Conservation (phyloP, 2,329 filamentous ascomycete genomes). For the Neobulgaria alba region DNA sequence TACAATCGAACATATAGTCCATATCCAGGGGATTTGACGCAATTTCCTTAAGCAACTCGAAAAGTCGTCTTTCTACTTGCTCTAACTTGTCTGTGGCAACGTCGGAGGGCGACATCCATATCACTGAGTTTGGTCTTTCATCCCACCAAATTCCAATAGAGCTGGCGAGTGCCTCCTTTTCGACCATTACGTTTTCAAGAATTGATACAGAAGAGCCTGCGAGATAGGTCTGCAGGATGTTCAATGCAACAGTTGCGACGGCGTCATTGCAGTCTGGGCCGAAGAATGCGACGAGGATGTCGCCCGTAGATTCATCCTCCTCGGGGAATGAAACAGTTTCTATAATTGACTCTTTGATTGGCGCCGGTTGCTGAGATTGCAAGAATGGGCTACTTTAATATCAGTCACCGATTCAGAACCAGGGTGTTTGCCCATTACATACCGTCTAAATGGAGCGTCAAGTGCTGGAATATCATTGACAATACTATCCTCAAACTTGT, state of each 20-base stretch:
- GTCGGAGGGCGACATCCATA: conserved; percentile 78
- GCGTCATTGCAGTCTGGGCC: conserved; percentile 73
- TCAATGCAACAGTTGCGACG: conserved; percentile 61
- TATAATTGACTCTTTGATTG: conserved; percentile 62
- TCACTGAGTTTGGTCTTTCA: conserved; percentile 68
- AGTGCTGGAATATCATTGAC: conserved; percentile 70
- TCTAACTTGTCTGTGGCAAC: conserved; percentile 81
- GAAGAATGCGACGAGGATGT: conserved; percentile 78
- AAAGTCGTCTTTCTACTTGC: conserved; percentile 76
- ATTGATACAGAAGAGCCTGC: conserved; percentile 89
- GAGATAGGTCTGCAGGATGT: conserved; percentile 75
- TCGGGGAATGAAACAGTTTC: conserved; percentile 88
- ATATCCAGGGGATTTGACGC: conserved; percentile 77
- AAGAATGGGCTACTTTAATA: conserved; percentile 62
- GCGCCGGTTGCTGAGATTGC: conserved; percentile 71
- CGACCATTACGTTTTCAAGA: conserved; percentile 84
- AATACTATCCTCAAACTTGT: conserved; percentile 83
- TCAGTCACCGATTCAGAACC: conserved; percentile 8
- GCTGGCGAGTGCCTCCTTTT: conserved; percentile 86
- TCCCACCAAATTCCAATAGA: conserved; percentile 75
- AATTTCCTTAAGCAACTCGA: conserved; percentile 74
- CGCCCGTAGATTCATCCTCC: conserved; percentile 88
- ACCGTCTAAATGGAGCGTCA: conserved; percentile 62
- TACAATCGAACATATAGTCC: conserved; percentile 81
- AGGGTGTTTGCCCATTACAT: conserved; percentile 4